Base-by-base conservation (phyloP, 129 eudicot genomes). In the Silybum marianum region DNA sequence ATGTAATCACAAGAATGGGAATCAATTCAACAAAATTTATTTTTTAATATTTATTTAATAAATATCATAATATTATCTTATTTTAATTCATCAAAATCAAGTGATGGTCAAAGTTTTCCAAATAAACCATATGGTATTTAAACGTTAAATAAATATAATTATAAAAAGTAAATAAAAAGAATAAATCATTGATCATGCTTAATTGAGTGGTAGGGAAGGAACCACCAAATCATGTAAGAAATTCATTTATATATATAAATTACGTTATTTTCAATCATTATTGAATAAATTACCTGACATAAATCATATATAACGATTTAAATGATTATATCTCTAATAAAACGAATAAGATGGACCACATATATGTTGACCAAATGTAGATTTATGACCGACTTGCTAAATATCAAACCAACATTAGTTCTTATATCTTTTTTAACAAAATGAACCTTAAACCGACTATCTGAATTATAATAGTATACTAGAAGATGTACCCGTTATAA, bases 1-100 rank as follows among this genome's bases (percentile, higher is more conserved):
- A 83, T 72, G 75, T 83, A 83, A 83, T 65, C 79, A 78, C 83
- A 83, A 83, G 70, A 83, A 83, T 72, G 79, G 39, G 86, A 48
- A 83, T 83, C 79, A 72, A 83, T 63, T 72, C 74, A 77, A 39
- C 22, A 71, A 30, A 14, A 18, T 11, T 79, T 13, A 0, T 65
- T 22, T 21, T 22, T 65, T 22, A 7, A 19, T 8, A 16, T 9
- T 6, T 12, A 23, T 78, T 24, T 12, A 40, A 62, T 66, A 21
- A 42, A 11, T 44, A 11, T 44, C 54, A 44, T 44, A 10, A 2
- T 9, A 40, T 40, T 6, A n/a, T 58, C 6, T 73, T 39, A 75
- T 3, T 30, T 32, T 28, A 62, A n/a, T 34, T 23, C 19, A 58
- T 58, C 66, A 58, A 58, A 16, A 2, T 58, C 22, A 58, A 58